These are phyloP conservation scores for Laburnicola sp. DNA, from an alignment of 2,329 filamentous ascomycete genomes.

Conservation along the genomic window DNA sequence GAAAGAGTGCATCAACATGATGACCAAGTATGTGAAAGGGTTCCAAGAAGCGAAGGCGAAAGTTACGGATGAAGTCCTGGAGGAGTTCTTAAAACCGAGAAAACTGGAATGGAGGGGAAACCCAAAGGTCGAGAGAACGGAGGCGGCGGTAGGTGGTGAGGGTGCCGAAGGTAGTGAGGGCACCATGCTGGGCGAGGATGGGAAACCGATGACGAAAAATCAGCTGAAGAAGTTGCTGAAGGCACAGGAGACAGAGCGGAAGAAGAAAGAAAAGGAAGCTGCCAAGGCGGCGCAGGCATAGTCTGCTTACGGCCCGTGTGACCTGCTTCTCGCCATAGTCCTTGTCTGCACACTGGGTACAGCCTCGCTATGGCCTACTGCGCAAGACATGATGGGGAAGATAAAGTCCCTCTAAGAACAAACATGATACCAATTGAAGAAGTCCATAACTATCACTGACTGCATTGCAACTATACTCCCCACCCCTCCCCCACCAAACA, in stretches of 20 bases:
- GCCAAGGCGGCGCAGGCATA: conserved; percentile 21
- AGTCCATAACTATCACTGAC: background rate
- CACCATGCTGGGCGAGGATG: conserved; percentile 29
- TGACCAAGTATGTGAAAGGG: conserved; percentile 73
- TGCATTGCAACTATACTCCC: background rate
- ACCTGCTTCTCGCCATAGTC: too few species aligned
- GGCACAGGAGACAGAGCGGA: conserved; percentile 36
- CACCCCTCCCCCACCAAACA: background rate
- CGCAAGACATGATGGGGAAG: too few species aligned
- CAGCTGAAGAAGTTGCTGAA: conserved; percentile 40
- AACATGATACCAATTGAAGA: background rate
- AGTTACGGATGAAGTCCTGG: conserved; percentile 76
- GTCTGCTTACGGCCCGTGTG: background rate
- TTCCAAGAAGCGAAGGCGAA: conserved; percentile 80
- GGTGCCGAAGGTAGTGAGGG: conserved; percentile 15
- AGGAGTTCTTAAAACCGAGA: conserved; percentile 71
- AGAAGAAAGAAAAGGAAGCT: conserved; percentile 41
- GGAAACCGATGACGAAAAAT: conserved; percentile 43
- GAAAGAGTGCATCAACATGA: conserved; percentile 74
- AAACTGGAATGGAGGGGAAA: conserved; percentile 64
- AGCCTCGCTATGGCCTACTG: too few species aligned
- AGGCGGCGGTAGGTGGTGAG: conserved; percentile 23
- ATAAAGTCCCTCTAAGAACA: conserved; percentile 7
- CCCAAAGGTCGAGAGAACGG: conserved; percentile 49
- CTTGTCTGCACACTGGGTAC: too few species aligned